Conservation (phyloP, 768 basidiomycete species). For the Russula emetica region DNA sequence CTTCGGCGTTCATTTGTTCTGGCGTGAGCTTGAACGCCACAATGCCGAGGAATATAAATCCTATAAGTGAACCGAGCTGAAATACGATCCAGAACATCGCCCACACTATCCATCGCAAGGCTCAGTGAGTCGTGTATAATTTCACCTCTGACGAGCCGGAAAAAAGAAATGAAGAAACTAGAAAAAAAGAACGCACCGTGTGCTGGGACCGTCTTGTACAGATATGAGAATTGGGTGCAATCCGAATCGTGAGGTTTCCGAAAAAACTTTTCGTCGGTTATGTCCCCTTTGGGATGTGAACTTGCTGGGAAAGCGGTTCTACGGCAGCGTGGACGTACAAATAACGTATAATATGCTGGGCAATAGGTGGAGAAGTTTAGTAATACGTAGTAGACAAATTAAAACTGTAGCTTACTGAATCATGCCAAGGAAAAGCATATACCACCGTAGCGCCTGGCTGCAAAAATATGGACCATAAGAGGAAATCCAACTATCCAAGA, state of each 20-base stretch:
- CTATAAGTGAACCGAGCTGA: conserved; percentile 65
- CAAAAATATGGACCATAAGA: conserved; percentile 13
- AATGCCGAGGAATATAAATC: conserved; percentile 78
- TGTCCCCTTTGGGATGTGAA: conserved; percentile 61
- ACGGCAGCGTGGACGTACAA: conserved; percentile 47
- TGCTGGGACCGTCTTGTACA: conserved; percentile 67
- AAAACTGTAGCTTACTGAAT: conserved; percentile 56
- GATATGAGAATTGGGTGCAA: conserved; percentile 78
- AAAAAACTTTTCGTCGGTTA: conserved; percentile 91
- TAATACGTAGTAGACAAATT: conserved; percentile 10
- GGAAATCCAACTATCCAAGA: conserved; percentile 6
- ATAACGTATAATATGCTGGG: conserved; percentile 78
- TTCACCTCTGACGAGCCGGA: background rate
- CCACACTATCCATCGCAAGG: conserved; percentile 55
- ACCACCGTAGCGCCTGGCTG: conserved; percentile 80
- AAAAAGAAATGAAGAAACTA: background rate
- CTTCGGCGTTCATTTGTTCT: conserved; percentile 65
- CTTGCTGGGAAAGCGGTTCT: background rate
- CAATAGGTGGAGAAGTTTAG: conserved; percentile 15
- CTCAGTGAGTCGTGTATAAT: background rate
- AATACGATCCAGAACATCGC: conserved; percentile 82
- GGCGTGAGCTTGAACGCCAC: conserved; percentile 64
- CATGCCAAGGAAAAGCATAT: conserved; percentile 75
- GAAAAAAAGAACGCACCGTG: conserved; percentile 53
- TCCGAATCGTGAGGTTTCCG: conserved; percentile 93